Evolutionary conservation across 805 yeast genomes (phyloP).

Genomic region (Candida pseudofarinosa): DNA sequence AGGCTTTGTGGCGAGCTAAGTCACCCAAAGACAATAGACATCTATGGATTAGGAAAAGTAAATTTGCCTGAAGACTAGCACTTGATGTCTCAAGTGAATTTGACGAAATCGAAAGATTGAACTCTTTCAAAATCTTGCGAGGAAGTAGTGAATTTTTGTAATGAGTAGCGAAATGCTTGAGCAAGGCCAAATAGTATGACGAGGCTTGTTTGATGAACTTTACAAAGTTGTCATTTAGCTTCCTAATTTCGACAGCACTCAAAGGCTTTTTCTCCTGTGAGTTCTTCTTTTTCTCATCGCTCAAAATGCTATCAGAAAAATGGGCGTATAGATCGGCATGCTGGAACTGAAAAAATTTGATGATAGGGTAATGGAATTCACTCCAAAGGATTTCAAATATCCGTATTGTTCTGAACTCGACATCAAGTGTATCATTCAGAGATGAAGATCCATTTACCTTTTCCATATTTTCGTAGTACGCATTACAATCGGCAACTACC

Average conservation of each 20-base stretch:
- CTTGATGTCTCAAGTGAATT: slow-evolving; percentile 9
- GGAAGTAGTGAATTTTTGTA: slow-evolving; percentile 35
- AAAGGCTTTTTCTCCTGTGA: slow-evolving; percentile 6
- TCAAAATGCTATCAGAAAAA: slow-evolving; percentile 11
- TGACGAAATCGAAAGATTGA: slow-evolving; percentile 16
- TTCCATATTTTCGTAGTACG: slow-evolving; percentile 18
- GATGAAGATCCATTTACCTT: not conserved
- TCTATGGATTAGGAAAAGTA: slow-evolving; percentile 43
- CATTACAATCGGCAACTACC: slow-evolving; percentile 34
- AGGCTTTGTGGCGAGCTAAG: slow-evolving; percentile 52
- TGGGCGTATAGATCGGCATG: slow-evolving; percentile 24
- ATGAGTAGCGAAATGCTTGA: slow-evolving; percentile 36
- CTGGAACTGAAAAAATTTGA: slow-evolving; percentile 49
- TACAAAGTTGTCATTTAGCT: slow-evolving; percentile 47
- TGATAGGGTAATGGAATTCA: slow-evolving; percentile 60
- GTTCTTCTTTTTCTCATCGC: slow-evolving; percentile 9
- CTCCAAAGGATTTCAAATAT: slow-evolving; percentile 51
- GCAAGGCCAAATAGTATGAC: slow-evolving; percentile 44
- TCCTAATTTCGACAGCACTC: slow-evolving; percentile 51
- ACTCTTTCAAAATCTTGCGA: slow-evolving; percentile 24
- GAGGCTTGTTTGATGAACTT: slow-evolving; percentile 46
- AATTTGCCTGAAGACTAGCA: slow-evolving; percentile 22
- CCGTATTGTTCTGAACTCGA: slow-evolving; percentile 34
- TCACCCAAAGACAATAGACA: slow-evolving; percentile 55
- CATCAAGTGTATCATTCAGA: slow-evolving; percentile 8